Percentiles rank a stretch among this genome's conserved stretches.
Conservation (phyloP, 2,329 filamentous ascomycete genomes). For the Fusarium sororula region DNA sequence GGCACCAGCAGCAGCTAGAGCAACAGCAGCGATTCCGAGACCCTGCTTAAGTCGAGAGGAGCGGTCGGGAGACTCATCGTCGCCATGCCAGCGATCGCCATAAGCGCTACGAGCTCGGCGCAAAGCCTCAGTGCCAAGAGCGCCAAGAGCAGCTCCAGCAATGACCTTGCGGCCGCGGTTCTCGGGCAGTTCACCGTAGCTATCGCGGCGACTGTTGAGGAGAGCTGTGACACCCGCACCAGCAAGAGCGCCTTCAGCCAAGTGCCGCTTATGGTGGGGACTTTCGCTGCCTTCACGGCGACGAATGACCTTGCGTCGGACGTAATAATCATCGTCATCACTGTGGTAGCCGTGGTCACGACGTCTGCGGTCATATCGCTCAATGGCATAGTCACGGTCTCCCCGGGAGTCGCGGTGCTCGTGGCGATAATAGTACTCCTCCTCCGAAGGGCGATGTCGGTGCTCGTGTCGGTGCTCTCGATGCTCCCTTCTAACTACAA, state of each 20-base stretch:
- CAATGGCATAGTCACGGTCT: slow-evolving; percentile 45
- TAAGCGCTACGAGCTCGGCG: slow-evolving; percentile 70
- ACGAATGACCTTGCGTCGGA: slow-evolving; percentile 57
- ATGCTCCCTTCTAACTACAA: slow-evolving; percentile 48
- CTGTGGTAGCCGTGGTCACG: slow-evolving; percentile 56
- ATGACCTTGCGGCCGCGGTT: slow-evolving; percentile 67
- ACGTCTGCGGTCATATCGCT: slow-evolving; percentile 52
- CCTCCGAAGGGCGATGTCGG: slow-evolving; percentile 45
- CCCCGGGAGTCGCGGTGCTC: slow-evolving; percentile 55
- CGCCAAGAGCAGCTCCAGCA: slow-evolving; percentile 70
- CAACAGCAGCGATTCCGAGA: slow-evolving; percentile 69
- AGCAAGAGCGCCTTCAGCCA: slow-evolving; percentile 72
- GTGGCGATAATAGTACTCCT: slow-evolving; percentile 63
- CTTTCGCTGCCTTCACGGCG: slow-evolving; percentile 62
- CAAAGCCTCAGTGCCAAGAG: slow-evolving; percentile 68
- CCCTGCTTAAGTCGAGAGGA: slow-evolving; percentile 67
- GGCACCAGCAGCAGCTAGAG: slow-evolving; percentile 71
- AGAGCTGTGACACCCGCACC: slow-evolving; percentile 70
- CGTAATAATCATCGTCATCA: slow-evolving; percentile 60
- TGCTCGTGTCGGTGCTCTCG: slow-evolving; percentile 16
- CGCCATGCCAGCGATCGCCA: slow-evolving; percentile 59
- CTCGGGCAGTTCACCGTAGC: slow-evolving; percentile 59
- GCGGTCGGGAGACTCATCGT: slow-evolving; percentile 51
- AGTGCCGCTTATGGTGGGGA: slow-evolving; percentile 64
- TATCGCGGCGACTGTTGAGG: slow-evolving; percentile 62